A percentile compares a stretch with the other conserved stretches of the same genome.
phyloP scores from a whole-genome alignment of 305 asterid genomes.

The Rubia peregrina region DNA sequence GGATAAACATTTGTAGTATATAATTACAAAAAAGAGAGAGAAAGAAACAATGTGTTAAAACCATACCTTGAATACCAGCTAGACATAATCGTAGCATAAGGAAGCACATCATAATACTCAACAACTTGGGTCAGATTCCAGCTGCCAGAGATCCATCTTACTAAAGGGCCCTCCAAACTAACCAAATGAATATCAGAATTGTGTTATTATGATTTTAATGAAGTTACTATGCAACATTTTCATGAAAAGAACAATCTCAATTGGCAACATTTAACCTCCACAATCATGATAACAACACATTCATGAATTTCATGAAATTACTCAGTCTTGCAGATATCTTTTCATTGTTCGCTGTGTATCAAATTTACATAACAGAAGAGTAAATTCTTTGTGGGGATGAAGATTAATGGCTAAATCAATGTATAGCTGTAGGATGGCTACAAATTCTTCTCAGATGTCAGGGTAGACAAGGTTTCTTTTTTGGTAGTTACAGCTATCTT shows the following conservation, averaged over 20 bases:
- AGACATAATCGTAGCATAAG: slow-evolving; percentile 44
- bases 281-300: no score
- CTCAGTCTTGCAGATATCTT: not conserved
- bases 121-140: slow-evolving; percentile 37
- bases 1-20: not conserved
- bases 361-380: not conserved
- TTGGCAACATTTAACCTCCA: not conserved
- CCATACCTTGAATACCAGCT: slow-evolving; percentile 49
- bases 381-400: not conserved
- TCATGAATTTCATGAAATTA: not conserved
- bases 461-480: not conserved
- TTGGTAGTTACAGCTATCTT: not conserved
- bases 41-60: not conserved
- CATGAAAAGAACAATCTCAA: not conserved
- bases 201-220: not conserved
- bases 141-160: slow-evolving; percentile 19
- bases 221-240: not conserved
- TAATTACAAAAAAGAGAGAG: not conserved
- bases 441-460: not conserved
- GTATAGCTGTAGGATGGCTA: not conserved
- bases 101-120: slow-evolving; percentile 43
- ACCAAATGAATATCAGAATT: slow-evolving; percentile 12
- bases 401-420: not conserved
- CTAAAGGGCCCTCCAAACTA: slow-evolving; percentile 60
- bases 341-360: not conserved